These are phyloP conservation scores for Aspergillus latus DNA, from an alignment of 2,329 filamentous ascomycete species.

Conservation along the genomic window DNA sequence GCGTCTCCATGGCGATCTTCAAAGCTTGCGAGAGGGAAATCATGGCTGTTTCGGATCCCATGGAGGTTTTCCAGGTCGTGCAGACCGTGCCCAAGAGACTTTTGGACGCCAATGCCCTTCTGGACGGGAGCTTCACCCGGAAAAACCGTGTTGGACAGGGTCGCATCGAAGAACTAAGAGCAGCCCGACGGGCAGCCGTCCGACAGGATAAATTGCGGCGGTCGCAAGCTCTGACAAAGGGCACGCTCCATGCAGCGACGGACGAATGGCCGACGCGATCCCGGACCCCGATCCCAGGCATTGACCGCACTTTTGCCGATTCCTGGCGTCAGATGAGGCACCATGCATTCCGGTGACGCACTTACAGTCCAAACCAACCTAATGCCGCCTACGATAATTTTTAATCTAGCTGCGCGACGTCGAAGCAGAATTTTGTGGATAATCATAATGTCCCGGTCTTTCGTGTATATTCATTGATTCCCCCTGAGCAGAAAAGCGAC, in stretches of 20 bases:
- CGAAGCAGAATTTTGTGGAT: background rate
- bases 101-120: conserved; percentile 75
- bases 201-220: conserved; percentile 43
- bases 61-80: conserved; percentile 95
- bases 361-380: background rate
- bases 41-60: conserved; percentile 74
- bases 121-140: conserved; percentile 80
- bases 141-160: conserved; percentile 79
- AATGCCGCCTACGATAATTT: conserved; percentile 12
- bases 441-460: background rate
- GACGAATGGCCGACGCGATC: conserved; percentile 34
- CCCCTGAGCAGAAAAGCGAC: conserved; percentile 7
- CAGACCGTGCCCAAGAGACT: conserved; percentile 80
- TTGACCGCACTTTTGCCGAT: conserved; percentile 35
- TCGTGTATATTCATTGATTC: conserved; percentile 10
- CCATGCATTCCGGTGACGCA: conserved; percentile 34
- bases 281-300: conserved; percentile 28
- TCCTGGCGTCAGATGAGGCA: conserved; percentile 38
- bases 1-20: conserved; percentile 86
- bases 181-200: conserved; percentile 61
- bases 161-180: conserved; percentile 72
- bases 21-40: conserved; percentile 83
- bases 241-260: conserved; percentile 33
- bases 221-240: conserved; percentile 38
- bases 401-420: conserved; percentile 1